Evolutionary conservation across 306 rosid species (phyloP), one percentile per base, ranked within the genome.

Genomic region (Medicago lupulina): DNA sequence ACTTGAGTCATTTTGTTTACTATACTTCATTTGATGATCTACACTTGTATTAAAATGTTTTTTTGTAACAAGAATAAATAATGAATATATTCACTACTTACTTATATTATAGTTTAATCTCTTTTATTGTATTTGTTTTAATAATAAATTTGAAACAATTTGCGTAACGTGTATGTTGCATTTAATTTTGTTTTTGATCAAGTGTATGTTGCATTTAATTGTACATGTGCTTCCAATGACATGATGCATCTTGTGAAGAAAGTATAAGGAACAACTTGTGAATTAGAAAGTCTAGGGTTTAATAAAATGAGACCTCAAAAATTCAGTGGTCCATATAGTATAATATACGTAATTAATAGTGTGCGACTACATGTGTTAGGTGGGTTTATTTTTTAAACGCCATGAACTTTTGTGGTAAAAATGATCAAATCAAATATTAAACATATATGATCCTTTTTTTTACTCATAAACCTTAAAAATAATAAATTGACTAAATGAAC

Each of bases 171-270:
- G 68, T 68, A 72, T 81, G 80, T 76, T 28, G 74, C 84, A 81
- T 75, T 75, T 81, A 81, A 81, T 75, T 61, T 55, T 18, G 14
- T 55, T 55, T 18, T 55, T 55, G 61, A 55, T 9, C 61, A 55
- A 55, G 61, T 55, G 61, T 55, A 19, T 55, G 28, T 55, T 14
- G 81, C 84, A 81, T 81, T 75, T 75, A 81, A 75, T 81, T 61
- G 77, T 76, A 21, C 84, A 81, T 75, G 84, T 81, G 81, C 84
- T 62, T 75, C 67, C 40, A 50, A 65, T 50, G 51, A 17, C 36
- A 58, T 54, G 18, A 55, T 69, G 75, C 79, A 67, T 81, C 13
- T 70, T 38, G n/a, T 53, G 28, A 43, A 9, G 38, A 75, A 50
- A 81, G 40, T 68, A 75, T 51, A 51, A 61, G 31, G 46, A 55